Conservation (phyloP, 306 rosid genomes). For the Sicyos edulis region DNA sequence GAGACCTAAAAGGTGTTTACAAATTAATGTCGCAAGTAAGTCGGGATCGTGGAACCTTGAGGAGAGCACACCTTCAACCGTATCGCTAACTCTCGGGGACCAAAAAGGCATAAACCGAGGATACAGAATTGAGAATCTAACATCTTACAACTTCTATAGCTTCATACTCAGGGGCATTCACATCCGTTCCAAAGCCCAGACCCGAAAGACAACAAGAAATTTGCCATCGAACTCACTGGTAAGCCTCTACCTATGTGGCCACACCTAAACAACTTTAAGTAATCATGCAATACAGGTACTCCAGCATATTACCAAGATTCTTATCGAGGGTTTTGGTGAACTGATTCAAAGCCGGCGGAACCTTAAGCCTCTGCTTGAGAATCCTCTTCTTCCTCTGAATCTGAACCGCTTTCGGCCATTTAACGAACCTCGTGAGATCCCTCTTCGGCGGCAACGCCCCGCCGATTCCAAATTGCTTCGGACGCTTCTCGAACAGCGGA, state of each 20-base stretch:
- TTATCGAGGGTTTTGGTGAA: conserved; percentile 77
- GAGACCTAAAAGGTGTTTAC: too few species aligned
- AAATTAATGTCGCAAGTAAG: too few species aligned
- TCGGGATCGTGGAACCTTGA: too few species aligned
- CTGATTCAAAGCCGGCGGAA: conserved; percentile 64
- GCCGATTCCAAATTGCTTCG: conserved; percentile 56
- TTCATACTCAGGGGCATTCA: too few species aligned
- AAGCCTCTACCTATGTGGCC: too few species aligned
- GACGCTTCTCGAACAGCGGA: conserved; percentile 56
- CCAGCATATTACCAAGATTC: conserved; percentile 41
- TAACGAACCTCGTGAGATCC: conserved; percentile 46
- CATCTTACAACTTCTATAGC: neutral
- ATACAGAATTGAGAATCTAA: neutral
- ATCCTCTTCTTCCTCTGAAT: conserved; percentile 55
- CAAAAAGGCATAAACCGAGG: neutral
- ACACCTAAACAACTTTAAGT: neutral
- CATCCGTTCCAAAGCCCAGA: too few species aligned
- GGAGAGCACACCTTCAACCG: too few species aligned
- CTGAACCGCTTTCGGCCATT: conserved; percentile 54
- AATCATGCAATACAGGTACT: neutral
- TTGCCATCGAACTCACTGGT: too few species aligned
- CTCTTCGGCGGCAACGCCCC: conserved; percentile 60
- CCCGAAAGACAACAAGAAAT: too few species aligned
- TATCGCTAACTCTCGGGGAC: too few species aligned
- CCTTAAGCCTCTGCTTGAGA: conserved; percentile 61